A percentile compares a stretch with the other conserved stretches of the same genome.
Evolutionary conservation across 495 filamentous ascomycete genomes (phyloP).

Genomic region (Aspergillus homomorphus): DNA sequence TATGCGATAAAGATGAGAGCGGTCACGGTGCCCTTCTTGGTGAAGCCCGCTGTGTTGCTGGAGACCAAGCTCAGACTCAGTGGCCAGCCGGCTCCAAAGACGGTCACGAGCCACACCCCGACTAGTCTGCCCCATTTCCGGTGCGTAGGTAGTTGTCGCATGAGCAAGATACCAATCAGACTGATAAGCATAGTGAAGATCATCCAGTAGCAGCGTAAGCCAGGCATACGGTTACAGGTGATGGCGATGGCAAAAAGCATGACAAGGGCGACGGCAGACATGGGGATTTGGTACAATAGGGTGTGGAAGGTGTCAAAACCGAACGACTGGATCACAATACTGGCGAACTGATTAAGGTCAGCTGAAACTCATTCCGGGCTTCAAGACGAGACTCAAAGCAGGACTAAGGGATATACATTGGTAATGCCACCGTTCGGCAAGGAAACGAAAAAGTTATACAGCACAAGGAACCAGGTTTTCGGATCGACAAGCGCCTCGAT

Average conservation of each 20-base stretch:
- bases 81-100: slow-evolving; percentile 54
- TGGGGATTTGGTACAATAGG: slow-evolving; percentile 37
- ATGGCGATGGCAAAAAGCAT: slow-evolving; percentile 31
- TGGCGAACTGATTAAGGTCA: slow-evolving; percentile 26
- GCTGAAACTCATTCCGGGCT: background rate
- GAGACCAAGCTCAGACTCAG: slow-evolving; percentile 53
- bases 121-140: slow-evolving; percentile 50
- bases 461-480: slow-evolving; percentile 14
- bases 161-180: slow-evolving; percentile 56
- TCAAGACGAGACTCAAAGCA: too few relatives aligned
- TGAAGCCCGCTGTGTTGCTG: slow-evolving; percentile 62
- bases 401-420: slow-evolving; percentile 3
- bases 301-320: slow-evolving; percentile 37
- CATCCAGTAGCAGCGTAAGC: slow-evolving; percentile 33
- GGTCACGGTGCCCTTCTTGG: slow-evolving; percentile 55
- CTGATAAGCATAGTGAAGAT: slow-evolving; percentile 26
- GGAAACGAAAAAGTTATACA: slow-evolving; percentile 11
- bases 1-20: slow-evolving; percentile 38
- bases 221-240: slow-evolving; percentile 23
- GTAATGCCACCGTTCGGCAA: slow-evolving; percentile 15
- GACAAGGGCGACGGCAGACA: slow-evolving; percentile 35
- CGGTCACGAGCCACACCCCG: slow-evolving; percentile 53
- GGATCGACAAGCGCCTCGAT: slow-evolving; percentile 15
- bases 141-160: slow-evolving; percentile 51
- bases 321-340: slow-evolving; percentile 40